These are phyloP conservation scores for Isoetes taiwanensis DNA, from an alignment of 75 land plant species.

Conservation along the genomic window DNA sequence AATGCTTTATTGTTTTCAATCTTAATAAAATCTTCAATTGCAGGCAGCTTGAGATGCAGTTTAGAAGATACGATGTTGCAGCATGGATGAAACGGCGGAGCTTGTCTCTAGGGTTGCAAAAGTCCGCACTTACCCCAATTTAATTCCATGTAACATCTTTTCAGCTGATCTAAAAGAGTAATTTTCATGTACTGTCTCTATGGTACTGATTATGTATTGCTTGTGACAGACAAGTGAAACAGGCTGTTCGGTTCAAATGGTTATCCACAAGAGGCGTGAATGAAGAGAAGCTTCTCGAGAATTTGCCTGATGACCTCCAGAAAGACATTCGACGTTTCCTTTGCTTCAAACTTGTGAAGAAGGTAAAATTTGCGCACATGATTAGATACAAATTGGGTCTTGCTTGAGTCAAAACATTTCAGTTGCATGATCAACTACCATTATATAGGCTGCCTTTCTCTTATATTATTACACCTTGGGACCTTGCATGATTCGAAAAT, in stretches of 20 bases:
- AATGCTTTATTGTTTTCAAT: too few relatives aligned
- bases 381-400: too few relatives aligned
- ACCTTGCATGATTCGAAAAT: too few relatives aligned
- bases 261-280: constrained; percentile 62
- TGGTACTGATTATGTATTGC: too few relatives aligned
- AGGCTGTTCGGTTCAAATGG: constrained; percentile 60
- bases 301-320: constrained; percentile 64
- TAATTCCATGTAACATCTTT: neutral
- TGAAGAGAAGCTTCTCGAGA: constrained; percentile 45
- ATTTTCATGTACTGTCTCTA: too few relatives aligned
- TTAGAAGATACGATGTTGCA: constrained; percentile 76
- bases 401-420: too few relatives aligned
- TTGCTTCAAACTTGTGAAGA: constrained; percentile 42
- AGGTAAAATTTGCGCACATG: constrained; percentile 18
- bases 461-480: too few relatives aligned
- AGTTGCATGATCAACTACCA: too few relatives aligned
- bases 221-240: constrained; percentile 45
- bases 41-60: constrained; percentile 82
- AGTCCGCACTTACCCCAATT: constrained; percentile 21
- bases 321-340: constrained; percentile 52
- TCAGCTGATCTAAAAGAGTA: neutral
- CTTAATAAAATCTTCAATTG: too few relatives aligned
- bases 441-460: too few relatives aligned
- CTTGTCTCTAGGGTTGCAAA: constrained; percentile 42
- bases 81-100: constrained; percentile 82